A percentile compares a stretch with the other conserved stretches of the same genome.
phyloP scores from a whole-genome alignment of 176 grass and related monocot species.

The Rhipidocladum racemiflorum region DNA sequence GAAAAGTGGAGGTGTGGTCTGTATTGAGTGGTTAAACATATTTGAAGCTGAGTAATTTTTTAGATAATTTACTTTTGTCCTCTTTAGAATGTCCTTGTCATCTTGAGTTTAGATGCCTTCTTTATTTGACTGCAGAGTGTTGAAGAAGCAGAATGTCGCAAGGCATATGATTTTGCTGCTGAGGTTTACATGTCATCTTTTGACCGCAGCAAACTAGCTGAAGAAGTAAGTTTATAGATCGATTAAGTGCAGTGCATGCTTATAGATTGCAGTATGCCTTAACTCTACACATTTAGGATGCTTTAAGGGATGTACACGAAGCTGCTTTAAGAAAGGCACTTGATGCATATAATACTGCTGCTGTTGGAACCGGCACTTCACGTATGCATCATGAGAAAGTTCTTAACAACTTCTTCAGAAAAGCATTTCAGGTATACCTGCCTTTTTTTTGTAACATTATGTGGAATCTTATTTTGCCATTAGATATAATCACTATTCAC shows the following conservation, averaged over 20 bases:
- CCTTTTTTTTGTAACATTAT: neutral
- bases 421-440: constrained; percentile 59
- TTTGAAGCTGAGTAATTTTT: neutral
- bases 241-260: neutral
- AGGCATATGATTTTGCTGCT: constrained; percentile 64
- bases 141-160: constrained; percentile 70
- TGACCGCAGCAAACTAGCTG: constrained; percentile 45
- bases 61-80: constrained; percentile 7
- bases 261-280: neutral
- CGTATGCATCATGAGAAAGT: constrained; percentile 63
- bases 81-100: neutral
- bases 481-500: neutral
- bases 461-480: neutral
- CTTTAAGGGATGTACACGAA: constrained; percentile 62
- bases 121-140: constrained; percentile 55
- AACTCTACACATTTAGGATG: constrained; percentile 46
- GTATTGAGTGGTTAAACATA: neutral
- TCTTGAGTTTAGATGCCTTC: constrained; percentile 11
- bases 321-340: constrained; percentile 64
- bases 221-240: constrained; percentile 53
- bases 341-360: constrained; percentile 50
- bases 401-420: constrained; percentile 60
- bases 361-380: constrained; percentile 62
- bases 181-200: constrained; percentile 64
- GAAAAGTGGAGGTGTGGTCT: neutral